A percentile compares a stretch with the other conserved stretches of the same genome.
Evolutionary conservation across 73 alveolate genomes (phyloP).

Genomic region (Chromera velia): DNA sequence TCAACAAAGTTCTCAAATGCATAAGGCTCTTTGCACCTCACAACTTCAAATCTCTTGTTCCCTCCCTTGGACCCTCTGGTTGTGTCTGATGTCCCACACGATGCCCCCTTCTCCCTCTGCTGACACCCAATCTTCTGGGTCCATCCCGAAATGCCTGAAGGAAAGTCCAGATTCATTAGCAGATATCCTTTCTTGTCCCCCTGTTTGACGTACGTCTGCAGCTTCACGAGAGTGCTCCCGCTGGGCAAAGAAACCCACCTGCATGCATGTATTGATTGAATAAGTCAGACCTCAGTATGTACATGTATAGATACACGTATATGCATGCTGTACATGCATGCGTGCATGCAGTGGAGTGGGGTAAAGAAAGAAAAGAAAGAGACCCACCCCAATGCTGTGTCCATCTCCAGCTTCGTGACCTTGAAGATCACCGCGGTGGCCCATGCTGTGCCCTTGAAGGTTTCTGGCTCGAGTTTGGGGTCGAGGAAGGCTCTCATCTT

Average conservation of each 20-base stretch:
- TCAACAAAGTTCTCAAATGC: neutral
- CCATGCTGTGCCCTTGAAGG: constrained; percentile 22
- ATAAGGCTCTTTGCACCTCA: neutral
- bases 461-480: constrained; percentile 27
- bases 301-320: too few species aligned
- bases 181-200: neutral
- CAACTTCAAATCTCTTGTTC: neutral
- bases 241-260: too few species aligned
- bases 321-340: too few species aligned
- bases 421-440: constrained; percentile 23
- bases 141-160: constrained; percentile 21
- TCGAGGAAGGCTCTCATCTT: constrained; percentile 14
- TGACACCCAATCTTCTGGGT: neutral
- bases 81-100: neutral
- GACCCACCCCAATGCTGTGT: too few species aligned
- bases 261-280: too few species aligned
- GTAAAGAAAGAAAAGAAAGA: too few species aligned
- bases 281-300: too few species aligned
- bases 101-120: neutral
- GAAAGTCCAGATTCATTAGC: constrained; percentile 27
- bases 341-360: too few species aligned
- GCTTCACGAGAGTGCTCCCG: too few species aligned
- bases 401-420: constrained; percentile 6
- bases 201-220: too few species aligned
- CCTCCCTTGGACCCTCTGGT: neutral